These are phyloP conservation scores for Dendrocalamus latiflorus DNA, from an alignment of 202 grass and related monocot genomes.

Conservation along the genomic window DNA sequence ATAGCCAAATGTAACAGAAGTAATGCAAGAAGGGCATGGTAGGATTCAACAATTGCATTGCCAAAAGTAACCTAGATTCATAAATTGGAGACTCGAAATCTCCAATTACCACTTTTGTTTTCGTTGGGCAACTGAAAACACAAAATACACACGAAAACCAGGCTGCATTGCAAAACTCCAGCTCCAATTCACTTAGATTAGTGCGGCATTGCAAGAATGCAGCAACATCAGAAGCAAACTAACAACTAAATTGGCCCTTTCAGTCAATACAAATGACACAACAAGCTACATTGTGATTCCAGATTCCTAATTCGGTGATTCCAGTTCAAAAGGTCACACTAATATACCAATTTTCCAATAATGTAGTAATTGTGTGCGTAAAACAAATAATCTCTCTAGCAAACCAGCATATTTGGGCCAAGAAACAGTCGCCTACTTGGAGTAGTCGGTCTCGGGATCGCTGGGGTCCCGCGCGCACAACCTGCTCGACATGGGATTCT, in stretches of 20 bases:
- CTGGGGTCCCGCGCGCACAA: conserved; percentile 52
- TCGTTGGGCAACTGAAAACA: neutral
- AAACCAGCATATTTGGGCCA: neutral
- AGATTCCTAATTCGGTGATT: neutral
- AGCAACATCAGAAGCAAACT: neutral
- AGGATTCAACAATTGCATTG: neutral
- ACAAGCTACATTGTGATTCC: neutral
- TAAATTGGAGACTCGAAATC: neutral
- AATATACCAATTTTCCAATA: neutral
- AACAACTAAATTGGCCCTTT: neutral
- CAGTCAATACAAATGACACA: neutral
- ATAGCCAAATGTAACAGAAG: neutral
- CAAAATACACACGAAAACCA: neutral
- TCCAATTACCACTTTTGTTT: neutral
- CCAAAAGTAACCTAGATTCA: neutral
- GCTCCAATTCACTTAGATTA: neutral
- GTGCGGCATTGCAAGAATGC: neutral
- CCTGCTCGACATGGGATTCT: conserved; percentile 90
- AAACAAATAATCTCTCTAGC: neutral
- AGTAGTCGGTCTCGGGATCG: conserved; percentile 26
- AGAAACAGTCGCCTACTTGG: conserved; percentile 40
- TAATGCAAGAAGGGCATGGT: neutral
- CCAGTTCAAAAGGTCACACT: neutral
- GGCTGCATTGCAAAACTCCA: neutral
- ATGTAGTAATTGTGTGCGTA: neutral